Evolutionary conservation across 176 grass and related monocot genomes (phyloP).

Genomic region (Lolium rigidum): DNA sequence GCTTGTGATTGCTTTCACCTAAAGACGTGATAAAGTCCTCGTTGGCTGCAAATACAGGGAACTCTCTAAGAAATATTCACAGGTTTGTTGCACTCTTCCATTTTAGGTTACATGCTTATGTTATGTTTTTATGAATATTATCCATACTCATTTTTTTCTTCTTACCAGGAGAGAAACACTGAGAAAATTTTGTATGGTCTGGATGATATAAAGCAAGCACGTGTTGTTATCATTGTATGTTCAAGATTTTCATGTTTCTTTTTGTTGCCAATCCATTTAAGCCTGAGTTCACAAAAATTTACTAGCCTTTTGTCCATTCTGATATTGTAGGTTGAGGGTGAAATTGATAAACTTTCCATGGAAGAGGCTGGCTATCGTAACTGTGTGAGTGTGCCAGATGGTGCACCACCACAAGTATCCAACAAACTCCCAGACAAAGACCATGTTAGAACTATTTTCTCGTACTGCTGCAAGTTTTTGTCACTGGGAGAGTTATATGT

Average conservation of each 20-base stretch:
- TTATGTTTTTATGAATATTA: constrained; percentile 22
- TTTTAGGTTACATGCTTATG: constrained; percentile 21
- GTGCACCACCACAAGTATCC: constrained; percentile 61
- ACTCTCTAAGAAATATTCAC: constrained; percentile 69
- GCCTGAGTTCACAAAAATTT: neutral
- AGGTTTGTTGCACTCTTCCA: constrained; percentile 52
- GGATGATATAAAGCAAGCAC: constrained; percentile 73
- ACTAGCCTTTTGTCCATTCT: constrained; percentile 26
- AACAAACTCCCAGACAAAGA: constrained; percentile 52
- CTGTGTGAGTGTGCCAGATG: constrained; percentile 90
- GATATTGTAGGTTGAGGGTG: constrained; percentile 74
- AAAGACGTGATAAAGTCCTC: constrained; percentile 65
- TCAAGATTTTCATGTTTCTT: constrained; percentile 10
- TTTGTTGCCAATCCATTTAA: constrained; percentile 7
- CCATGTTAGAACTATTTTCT: constrained; percentile 53
- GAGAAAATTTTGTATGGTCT: constrained; percentile 96
- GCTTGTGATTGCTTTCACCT: constrained; percentile 90
- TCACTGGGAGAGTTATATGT: too few relatives aligned
- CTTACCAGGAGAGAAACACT: constrained; percentile 67
- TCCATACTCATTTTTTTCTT: constrained; percentile 25
- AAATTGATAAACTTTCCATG: constrained; percentile 98
- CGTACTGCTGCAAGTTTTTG: constrained; percentile 28
- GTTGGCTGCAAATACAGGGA: constrained; percentile 91
- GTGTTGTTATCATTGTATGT: constrained; percentile 91
- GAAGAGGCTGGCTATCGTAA: constrained; percentile 87